These are phyloP conservation scores for Cephaloascus albidus DNA, from an alignment of 805 yeast genomes.

Conservation along the genomic window DNA sequence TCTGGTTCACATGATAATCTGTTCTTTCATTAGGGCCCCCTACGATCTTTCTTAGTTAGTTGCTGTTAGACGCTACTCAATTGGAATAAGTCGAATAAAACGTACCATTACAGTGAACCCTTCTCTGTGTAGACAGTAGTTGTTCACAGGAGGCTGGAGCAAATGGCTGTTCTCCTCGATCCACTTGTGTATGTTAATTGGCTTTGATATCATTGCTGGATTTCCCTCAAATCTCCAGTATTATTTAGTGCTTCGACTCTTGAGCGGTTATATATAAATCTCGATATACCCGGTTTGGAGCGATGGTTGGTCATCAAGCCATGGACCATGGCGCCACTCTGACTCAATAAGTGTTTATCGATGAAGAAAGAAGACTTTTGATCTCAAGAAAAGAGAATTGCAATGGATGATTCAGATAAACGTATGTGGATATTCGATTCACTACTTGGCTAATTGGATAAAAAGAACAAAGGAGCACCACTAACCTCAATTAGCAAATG, in stretches of 20 bases:
- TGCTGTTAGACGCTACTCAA: not conserved
- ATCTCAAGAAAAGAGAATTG: no score
- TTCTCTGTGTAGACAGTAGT: conserved; percentile 81
- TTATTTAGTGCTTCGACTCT: no score
- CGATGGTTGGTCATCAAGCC: no score
- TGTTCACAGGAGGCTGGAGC: conserved; percentile 87
- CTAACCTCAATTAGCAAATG: conserved; percentile 20
- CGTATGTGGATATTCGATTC: no score
- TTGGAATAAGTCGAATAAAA: not conserved
- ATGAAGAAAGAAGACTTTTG: no score
- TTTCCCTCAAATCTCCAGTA: no score
- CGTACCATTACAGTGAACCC: conserved; percentile 81
- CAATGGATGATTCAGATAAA: no score
- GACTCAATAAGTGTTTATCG: no score
- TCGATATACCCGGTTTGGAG: no score
- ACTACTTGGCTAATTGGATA: no score
- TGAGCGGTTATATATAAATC: no score
- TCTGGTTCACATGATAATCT: conserved; percentile 87
- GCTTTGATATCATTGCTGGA: conserved; percentile 57
- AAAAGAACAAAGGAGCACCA: no score
- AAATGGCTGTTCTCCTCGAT: conserved; percentile 64
- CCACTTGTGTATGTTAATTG: conserved; percentile 78
- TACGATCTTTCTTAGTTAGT: conserved; percentile 37
- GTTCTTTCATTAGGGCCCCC: conserved; percentile 95
- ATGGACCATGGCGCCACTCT: not conserved